These are phyloP conservation scores for Moniliophthora roreri DNA, from an alignment of 1,284 basidiomycete genomes.

Conservation along the genomic window DNA sequence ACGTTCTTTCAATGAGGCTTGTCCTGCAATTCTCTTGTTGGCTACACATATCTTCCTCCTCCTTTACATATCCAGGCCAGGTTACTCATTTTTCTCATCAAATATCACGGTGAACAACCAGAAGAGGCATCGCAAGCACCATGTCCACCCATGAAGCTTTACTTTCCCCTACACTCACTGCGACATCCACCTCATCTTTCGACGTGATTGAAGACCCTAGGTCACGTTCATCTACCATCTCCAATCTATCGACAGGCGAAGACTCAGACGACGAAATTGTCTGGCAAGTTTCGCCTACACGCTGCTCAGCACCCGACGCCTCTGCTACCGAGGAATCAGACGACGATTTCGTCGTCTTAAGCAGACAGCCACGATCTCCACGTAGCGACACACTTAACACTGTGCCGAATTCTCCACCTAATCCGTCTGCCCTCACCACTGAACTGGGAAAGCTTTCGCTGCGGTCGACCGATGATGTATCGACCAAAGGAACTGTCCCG, in stretches of 20 bases:
- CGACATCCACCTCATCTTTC: conserved; percentile 12
- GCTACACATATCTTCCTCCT: conserved; percentile 13
- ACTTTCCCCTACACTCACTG: conserved; percentile 10
- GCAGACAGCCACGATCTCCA: conserved; percentile 25
- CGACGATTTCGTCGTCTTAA: conserved; percentile 45
- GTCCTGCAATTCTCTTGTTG: conserved; percentile 8
- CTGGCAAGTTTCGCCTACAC: conserved; percentile 34
- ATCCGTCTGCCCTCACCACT: not conserved
- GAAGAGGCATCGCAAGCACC: not conserved
- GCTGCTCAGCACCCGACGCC: conserved; percentile 22
- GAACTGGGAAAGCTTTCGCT: not conserved
- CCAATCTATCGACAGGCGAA: conserved; percentile 18
- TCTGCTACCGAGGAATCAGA: conserved; percentile 26
- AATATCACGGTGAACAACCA: conserved; percentile 1
- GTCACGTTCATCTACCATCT: conserved; percentile 20
- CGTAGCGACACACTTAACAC: conserved; percentile 1
- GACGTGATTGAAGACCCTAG: conserved; percentile 12
- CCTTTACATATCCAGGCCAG: not conserved
- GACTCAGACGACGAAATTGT: conserved; percentile 59
- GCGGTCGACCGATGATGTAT: not conserved
- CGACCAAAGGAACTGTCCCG: not conserved
- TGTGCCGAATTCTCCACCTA: not conserved
- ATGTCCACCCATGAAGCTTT: conserved; percentile 6
- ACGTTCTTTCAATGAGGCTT: conserved; percentile 4
- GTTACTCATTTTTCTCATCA: too few relatives aligned